Evolutionary conservation across 1,139 yeast genomes (phyloP), one percentile per base, ranked within the genome.

Genomic region (Geotrichum candidum): DNA sequence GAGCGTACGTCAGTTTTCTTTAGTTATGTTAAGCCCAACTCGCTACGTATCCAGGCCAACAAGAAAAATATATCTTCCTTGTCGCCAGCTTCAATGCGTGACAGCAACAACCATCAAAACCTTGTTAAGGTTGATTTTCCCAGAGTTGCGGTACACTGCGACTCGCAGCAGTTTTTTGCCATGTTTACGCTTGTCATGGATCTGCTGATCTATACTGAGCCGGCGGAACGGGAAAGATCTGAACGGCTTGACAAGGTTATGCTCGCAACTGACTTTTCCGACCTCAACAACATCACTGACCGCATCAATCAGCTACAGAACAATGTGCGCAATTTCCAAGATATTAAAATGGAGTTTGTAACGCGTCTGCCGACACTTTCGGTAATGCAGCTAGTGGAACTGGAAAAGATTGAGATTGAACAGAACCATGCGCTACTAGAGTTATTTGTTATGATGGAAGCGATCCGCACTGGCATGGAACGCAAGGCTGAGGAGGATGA

Each of bases 111-210:
- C 53, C 70, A 77, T 23, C 73, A 79, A 41, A 79, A 82, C 67
- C 74, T 76, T 41, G 68, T 84, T 11, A 72, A 78, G 2, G 82
- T 88, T 3, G 88, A 87, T 66, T 77, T 90, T 61, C 89, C 96
- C 3, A 82, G 84, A 65, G 80, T 90, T 59, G 86, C 85, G 10
- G 77, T 90, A 0, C 81, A 82, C 50, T 85, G 94, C 58, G 90
- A 88, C 63, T 87, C 96, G 0, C 74, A 74, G 41, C 96, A 91
- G 68, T 91, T 89, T 72, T 79, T 82, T 56, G 81, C 90, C 0
- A 73, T 90, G 38, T 88, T 82, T 70, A 82, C 84, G 58, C 81
- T 90, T 56, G 80, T 83, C 3, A 81, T 85, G 56, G 88, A 88
- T 65, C 76, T 91, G 55, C 70, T 92, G 63, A 76, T 89, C 25